Conservation (phyloP, 768 basidiomycete genomes). For the Jaapia argillacea region DNA sequence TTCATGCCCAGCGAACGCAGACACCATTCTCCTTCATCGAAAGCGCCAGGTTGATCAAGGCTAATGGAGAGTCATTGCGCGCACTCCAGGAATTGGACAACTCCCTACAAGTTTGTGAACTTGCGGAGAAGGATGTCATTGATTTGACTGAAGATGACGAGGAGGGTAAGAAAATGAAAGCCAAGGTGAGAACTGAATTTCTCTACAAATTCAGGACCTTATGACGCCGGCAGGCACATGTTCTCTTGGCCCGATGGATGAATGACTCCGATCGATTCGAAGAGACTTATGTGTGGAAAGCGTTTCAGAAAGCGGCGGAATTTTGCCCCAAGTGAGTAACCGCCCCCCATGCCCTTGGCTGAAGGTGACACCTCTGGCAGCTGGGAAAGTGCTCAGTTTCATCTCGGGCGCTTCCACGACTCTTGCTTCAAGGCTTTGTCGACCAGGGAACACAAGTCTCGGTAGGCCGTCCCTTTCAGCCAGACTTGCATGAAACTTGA, state of each 20-base stretch:
- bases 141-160: conserved; percentile 51
- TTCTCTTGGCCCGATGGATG: conserved; percentile 88
- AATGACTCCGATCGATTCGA: conserved; percentile 81
- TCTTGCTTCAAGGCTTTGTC: conserved; percentile 53
- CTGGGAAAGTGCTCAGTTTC: conserved; percentile 81
- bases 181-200: conserved; percentile 43
- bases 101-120: conserved; percentile 44
- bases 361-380: conserved; percentile 21
- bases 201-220: neutral
- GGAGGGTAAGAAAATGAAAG: conserved; percentile 43
- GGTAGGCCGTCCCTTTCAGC: conserved; percentile 23
- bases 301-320: conserved; percentile 42
- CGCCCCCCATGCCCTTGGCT: neutral
- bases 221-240: conserved; percentile 42
- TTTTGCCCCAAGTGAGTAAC: conserved; percentile 36
- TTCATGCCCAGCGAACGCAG: conserved; percentile 75
- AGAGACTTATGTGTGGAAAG: conserved; percentile 44
- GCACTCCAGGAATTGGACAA: conserved; percentile 85
- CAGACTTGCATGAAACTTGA: neutral
- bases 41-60: conserved; percentile 78
- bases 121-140: conserved; percentile 36
- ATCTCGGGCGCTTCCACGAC: conserved; percentile 86
- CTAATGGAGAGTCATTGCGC: conserved; percentile 68
- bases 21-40: conserved; percentile 79
- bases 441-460: conserved; percentile 28